Evolutionary conservation across 2,329 filamentous ascomycete species (phyloP).

Genomic region (Arthrinium puccinioides): DNA sequence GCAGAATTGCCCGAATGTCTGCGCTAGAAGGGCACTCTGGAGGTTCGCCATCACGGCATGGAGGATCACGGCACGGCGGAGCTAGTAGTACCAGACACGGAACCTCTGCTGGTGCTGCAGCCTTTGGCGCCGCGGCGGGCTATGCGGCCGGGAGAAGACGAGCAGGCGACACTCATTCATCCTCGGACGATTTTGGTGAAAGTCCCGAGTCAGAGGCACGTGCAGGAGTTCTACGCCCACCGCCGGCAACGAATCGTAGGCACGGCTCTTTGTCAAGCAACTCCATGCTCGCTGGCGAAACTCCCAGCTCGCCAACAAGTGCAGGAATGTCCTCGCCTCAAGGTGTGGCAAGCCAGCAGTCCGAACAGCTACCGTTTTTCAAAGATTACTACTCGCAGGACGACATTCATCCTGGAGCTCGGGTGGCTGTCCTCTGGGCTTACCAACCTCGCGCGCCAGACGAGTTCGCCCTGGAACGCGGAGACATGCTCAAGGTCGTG

Average conservation of each 20-base stretch:
- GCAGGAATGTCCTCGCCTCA: slow-evolving; percentile 70
- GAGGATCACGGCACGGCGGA: slow-evolving; percentile 36
- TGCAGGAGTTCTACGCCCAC: slow-evolving; percentile 48
- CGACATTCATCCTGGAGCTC: slow-evolving; percentile 86
- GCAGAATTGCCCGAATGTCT: slow-evolving; percentile 91
- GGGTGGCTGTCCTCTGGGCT: slow-evolving; percentile 88
- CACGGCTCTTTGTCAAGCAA: slow-evolving; percentile 85
- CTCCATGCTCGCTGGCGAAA: slow-evolving; percentile 65
- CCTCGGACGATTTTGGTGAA: slow-evolving; percentile 64
- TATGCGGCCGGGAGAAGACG: slow-evolving; percentile 38
- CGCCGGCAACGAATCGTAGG: slow-evolving; percentile 55
- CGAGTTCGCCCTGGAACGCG: slow-evolving; percentile 87
- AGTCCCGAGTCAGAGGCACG: slow-evolving; percentile 64
- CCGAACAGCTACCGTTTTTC: slow-evolving; percentile 92
- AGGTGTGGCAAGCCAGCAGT: slow-evolving; percentile 82
- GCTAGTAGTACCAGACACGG: slow-evolving; percentile 22
- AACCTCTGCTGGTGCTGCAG: slow-evolving; percentile 26
- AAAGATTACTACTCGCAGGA: slow-evolving; percentile 98
- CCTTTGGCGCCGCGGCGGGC: slow-evolving; percentile 38
- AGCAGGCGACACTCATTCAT: slow-evolving; percentile 52
- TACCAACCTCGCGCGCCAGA: slow-evolving; percentile 92
- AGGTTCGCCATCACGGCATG: slow-evolving; percentile 50
- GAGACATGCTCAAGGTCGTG: slow-evolving; percentile 96
- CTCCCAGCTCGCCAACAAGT: slow-evolving; percentile 67
- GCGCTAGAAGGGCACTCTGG: slow-evolving; percentile 73